These are phyloP conservation scores for Davidsoniella neocaledoniae DNA, from an alignment of 2,329 filamentous ascomycete genomes.

Conservation along the genomic window DNA sequence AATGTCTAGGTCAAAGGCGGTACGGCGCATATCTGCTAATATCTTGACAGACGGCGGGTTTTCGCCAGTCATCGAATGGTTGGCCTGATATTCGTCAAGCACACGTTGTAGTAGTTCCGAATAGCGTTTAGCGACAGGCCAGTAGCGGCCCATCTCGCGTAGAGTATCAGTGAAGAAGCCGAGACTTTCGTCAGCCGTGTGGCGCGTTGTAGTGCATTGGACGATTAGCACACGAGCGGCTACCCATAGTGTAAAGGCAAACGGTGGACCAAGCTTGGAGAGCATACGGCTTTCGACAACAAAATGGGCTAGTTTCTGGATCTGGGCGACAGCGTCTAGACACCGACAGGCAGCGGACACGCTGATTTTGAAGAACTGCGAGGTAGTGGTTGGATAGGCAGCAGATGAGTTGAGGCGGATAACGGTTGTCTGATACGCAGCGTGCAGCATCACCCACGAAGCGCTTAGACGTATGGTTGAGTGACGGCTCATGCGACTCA, in stretches of 20 bases:
- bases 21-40: slow-evolving; percentile 77
- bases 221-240: slow-evolving; percentile 74
- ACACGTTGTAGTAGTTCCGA: slow-evolving; percentile 65
- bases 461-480: slow-evolving; percentile 49
- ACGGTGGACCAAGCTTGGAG: slow-evolving; percentile 69
- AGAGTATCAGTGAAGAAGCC: slow-evolving; percentile 69
- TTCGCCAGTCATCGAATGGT: slow-evolving; percentile 54
- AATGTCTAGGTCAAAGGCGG: slow-evolving; percentile 79
- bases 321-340: slow-evolving; percentile 65
- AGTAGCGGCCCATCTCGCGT: slow-evolving; percentile 62
- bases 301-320: slow-evolving; percentile 61
- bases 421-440: slow-evolving; percentile 75
- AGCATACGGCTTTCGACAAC: slow-evolving; percentile 61
- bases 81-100: slow-evolving; percentile 70
- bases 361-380: slow-evolving; percentile 75
- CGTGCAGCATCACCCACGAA: slow-evolving; percentile 81
- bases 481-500: slow-evolving; percentile 58
- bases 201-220: slow-evolving; percentile 77
- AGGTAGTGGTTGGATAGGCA: slow-evolving; percentile 78
- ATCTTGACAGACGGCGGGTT: slow-evolving; percentile 76
- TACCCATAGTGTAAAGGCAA: slow-evolving; percentile 87
- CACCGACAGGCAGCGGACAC: slow-evolving; percentile 75
- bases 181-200: slow-evolving; percentile 64
- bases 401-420: slow-evolving; percentile 85
- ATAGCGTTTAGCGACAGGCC: slow-evolving; percentile 75